phyloP scores from a whole-genome alignment of 257 asterid genomes.

The Henckelia pumila region DNA sequence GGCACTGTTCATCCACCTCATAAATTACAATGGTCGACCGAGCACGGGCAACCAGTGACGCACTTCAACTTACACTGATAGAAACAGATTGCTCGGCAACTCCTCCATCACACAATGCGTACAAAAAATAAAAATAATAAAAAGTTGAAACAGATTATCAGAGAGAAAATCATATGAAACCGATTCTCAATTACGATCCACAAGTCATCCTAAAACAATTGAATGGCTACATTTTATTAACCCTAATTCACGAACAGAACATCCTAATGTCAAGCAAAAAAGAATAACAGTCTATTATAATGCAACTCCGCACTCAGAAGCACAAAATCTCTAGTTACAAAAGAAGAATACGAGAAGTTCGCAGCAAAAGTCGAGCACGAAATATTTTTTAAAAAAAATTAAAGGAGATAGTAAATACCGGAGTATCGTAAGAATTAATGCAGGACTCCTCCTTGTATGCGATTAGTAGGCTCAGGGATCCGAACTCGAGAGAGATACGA shows the following conservation, averaged over 20 bases:
- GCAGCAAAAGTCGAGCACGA: constrained; percentile 2
- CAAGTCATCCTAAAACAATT: neutral
- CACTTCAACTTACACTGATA: constrained; percentile 1
- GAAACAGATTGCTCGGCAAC: constrained; percentile 6
- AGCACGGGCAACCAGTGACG: constrained; percentile 4
- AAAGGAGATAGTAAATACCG: constrained; percentile 46
- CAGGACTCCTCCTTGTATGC: constrained; percentile 96
- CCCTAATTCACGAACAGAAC: constrained; percentile 25
- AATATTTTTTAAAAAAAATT: too few species aligned
- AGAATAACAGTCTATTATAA: neutral
- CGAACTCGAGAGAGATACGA: constrained; percentile 85
- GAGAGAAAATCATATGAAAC: constrained; percentile 6
- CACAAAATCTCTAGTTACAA: neutral
- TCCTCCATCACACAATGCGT: neutral
- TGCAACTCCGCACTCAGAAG: neutral
- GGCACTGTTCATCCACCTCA: neutral
- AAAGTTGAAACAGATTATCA: neutral
- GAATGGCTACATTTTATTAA: constrained; percentile 19
- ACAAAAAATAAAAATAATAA: neutral
- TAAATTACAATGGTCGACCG: neutral
- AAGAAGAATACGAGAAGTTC: neutral
- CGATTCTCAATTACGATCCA: neutral
- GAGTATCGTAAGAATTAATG: constrained; percentile 87
- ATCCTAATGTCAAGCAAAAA: neutral
- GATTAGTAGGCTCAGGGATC: constrained; percentile 93